phyloP scores from a whole-genome alignment of 2,329 filamentous ascomycete genomes.

The Hymenoscyphus linearis region DNA sequence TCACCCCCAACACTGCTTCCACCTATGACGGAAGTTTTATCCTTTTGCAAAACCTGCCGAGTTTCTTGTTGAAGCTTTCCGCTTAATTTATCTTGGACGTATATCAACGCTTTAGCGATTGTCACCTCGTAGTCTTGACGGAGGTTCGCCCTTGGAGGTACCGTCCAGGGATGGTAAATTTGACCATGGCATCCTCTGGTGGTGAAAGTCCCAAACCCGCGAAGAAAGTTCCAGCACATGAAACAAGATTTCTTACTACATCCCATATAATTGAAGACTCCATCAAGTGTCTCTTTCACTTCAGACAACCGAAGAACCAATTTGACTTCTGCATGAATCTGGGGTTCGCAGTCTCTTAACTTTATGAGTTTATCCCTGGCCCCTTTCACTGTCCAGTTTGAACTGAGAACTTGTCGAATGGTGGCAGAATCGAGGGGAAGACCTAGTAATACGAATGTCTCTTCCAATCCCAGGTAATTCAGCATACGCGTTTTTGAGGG shows the following conservation, averaged over 20 bases:
- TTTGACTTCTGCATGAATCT: conserved; percentile 8
- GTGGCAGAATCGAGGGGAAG: not conserved
- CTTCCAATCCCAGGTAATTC: not conserved
- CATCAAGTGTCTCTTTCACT: not conserved
- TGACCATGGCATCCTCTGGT: conserved; percentile 13
- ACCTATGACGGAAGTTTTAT: conserved; percentile 5
- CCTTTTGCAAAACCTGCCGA: not conserved
- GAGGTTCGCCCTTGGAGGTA: not conserved
- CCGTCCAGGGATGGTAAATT: conserved; percentile 4
- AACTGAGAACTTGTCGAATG: not conserved
- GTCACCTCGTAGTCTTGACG: not conserved
- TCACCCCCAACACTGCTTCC: conserved; percentile 1
- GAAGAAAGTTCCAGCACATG: conserved; percentile 9
- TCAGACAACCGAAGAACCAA: conserved; percentile 2
- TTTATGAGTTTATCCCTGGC: not conserved
- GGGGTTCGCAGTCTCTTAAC: not conserved
- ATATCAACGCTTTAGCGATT: not conserved
- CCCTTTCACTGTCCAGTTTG: not conserved
- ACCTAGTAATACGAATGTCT: not conserved
- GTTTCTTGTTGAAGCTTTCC: not conserved
- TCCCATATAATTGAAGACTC: conserved; percentile 6
- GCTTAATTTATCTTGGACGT: not conserved
- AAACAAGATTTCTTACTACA: conserved; percentile 14
- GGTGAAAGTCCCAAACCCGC: conserved; percentile 2
- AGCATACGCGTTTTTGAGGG: not conserved